phyloP scores from a whole-genome alignment of 2,329 filamentous ascomycete species.

The Sphaerostilbella broomeana region DNA sequence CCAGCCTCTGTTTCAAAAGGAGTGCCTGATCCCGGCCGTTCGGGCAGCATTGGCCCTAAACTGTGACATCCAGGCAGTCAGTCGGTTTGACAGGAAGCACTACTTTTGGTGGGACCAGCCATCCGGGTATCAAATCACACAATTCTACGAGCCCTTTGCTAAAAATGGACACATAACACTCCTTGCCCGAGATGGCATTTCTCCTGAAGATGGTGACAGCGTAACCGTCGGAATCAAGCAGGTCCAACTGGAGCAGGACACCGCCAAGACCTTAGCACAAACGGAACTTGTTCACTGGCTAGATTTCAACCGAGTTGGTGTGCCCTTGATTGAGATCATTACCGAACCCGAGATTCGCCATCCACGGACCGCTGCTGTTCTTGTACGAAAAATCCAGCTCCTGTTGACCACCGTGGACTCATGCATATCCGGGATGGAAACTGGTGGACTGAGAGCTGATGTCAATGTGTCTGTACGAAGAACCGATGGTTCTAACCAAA shows the following conservation, averaged over 20 bases:
- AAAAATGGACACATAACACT: constrained; percentile 67
- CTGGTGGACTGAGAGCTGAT: constrained; percentile 83
- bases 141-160: constrained; percentile 75
- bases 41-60: constrained; percentile 79
- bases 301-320: constrained; percentile 89
- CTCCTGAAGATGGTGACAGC: constrained; percentile 62
- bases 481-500: constrained; percentile 33
- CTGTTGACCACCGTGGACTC: constrained; percentile 75
- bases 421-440: constrained; percentile 87
- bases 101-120: constrained; percentile 99
- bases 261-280: constrained; percentile 83
- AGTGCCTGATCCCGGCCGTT: constrained; percentile 80
- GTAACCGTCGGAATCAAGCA: constrained; percentile 80
- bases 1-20: constrained; percentile 78
- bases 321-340: constrained; percentile 92
- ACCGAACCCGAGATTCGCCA: constrained; percentile 83
- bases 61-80: constrained; percentile 69
- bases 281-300: constrained; percentile 68
- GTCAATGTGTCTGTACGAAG: constrained; percentile 87
- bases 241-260: constrained; percentile 96
- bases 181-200: constrained; percentile 70
- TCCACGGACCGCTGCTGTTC: constrained; percentile 77
- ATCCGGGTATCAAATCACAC: constrained; percentile 93
- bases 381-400: constrained; percentile 82
- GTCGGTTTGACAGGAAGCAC: constrained; percentile 91